phyloP scores from a whole-genome alignment of 768 basidiomycete species.

The Mrakia hoshinonis region DNA sequence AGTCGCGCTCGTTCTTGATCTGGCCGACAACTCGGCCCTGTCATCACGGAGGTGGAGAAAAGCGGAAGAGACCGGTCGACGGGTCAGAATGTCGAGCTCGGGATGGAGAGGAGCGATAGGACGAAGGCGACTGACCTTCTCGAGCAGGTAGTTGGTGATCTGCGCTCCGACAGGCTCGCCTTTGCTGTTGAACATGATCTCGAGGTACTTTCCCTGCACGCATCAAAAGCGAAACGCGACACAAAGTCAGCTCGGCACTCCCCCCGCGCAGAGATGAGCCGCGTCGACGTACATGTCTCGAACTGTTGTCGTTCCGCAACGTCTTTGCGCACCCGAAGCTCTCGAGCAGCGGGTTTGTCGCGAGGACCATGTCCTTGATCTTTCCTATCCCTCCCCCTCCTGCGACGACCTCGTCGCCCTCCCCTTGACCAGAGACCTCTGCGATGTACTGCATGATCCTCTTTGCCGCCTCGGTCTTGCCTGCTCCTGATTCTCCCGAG shows the following conservation, averaged over 20 bases:
- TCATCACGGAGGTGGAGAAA: not conserved
- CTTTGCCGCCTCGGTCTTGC: constrained; percentile 98
- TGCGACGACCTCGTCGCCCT: constrained; percentile 40
- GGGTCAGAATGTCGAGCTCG: not conserved
- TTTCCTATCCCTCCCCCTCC: constrained; percentile 81
- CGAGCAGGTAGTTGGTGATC: constrained; percentile 95
- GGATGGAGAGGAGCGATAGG: not conserved
- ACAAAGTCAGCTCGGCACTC: not conserved
- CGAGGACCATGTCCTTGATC: constrained; percentile 99
- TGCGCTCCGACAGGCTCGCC: constrained; percentile 95
- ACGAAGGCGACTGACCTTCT: constrained; percentile 55
- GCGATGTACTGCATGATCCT: constrained; percentile 99
- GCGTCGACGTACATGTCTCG: constrained; percentile 64
- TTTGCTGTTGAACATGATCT: constrained; percentile 93
- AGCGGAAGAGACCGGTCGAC: not conserved
- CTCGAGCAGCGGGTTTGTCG: constrained; percentile 92
- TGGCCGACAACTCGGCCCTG: constrained; percentile 73
- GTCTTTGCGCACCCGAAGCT: constrained; percentile 99
- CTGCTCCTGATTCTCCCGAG: constrained; percentile 96
- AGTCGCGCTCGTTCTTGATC: constrained; percentile 89
- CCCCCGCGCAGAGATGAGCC: not conserved
- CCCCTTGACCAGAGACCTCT: constrained; percentile 64
- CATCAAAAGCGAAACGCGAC: constrained; percentile 20
- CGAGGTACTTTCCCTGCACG: constrained; percentile 87
- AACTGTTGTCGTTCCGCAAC: constrained; percentile 94